phyloP scores from a whole-genome alignment of 148 eudicot species.

The Suaeda aralocaspica region DNA sequence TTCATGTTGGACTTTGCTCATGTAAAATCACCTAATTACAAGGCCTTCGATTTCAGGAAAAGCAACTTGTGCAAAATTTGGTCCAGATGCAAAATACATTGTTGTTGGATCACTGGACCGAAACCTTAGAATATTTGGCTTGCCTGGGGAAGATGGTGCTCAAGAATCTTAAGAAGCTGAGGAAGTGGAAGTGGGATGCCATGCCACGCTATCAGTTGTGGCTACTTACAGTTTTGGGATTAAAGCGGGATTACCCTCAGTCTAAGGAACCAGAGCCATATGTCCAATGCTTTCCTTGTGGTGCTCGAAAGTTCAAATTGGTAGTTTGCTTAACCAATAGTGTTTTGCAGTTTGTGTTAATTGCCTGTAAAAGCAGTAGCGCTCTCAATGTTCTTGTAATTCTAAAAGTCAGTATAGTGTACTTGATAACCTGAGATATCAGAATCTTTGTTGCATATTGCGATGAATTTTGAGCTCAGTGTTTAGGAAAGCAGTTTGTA shows the following conservation, averaged over 20 bases:
- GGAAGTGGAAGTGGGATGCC: not conserved
- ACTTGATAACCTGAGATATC: not conserved
- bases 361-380: not conserved
- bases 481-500: not conserved
- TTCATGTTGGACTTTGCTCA: too few relatives aligned
- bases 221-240: not conserved
- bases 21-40: not conserved
- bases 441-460: not conserved
- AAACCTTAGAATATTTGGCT: conserved; percentile 87
- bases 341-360: not conserved
- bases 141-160: conserved; percentile 54
- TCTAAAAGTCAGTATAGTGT: conserved; percentile 10
- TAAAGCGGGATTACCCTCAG: not conserved
- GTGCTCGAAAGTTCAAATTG: not conserved
- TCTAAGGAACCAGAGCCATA: conserved; percentile 2
- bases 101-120: conserved; percentile 89
- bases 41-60: conserved; percentile 50
- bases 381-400: not conserved
- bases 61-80: conserved; percentile 68
- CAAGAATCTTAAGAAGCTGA: conserved; percentile 30
- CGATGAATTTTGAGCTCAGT: conserved; percentile 8
- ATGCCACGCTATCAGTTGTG: not conserved
- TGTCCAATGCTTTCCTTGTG: not conserved
- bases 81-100: conserved; percentile 80
- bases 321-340: not conserved